Evolutionary conservation across 306 rosid genomes (phyloP), one percentile per base, ranked within the genome.

Genomic region (Nissolia schottii): DNA sequence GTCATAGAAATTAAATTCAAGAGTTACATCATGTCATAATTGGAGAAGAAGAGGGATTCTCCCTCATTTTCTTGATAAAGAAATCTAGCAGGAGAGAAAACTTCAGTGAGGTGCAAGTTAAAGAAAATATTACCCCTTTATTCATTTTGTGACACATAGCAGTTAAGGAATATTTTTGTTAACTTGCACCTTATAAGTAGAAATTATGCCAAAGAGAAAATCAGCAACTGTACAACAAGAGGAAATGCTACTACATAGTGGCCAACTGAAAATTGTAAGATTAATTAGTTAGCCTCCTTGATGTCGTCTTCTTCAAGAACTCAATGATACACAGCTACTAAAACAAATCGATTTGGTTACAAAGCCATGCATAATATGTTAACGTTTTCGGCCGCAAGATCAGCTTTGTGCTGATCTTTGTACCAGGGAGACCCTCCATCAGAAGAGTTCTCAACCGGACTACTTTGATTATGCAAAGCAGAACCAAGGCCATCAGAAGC

Each of bases 381-480:
- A 54, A 54, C 82, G 1, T 84, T 77, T 71, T 88, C 90, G 29
- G 87, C 67, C 61, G 76, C 78, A 10, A 76, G 78, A 80, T 82
- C 84, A 25, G 79, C 37, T 56, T 83, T 82, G 11, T 73, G 85
- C 59, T 81, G 85, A 65, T 85, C 89, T 66, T 83, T 82, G 76
- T 79, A 82, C 86, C 88, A 82, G 38, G 86, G 88, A 77, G 96
- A 88, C 60, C 96, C 93, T 82, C 86, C 92, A 67, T 89, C 97
- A 9, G 95, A 86, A 43, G 83, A 82, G 63, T 88, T 88, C 64
- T 87, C 96, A 23, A 77, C n/a, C 10, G 92, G 90, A 77, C 85
- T 82, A 51, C 76, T 83, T 16, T 58, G 87, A 31, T n/a, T n/a
- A n/a, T 73, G 86, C 56, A 74, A 68, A 25, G 81, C 83, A 14